These are phyloP conservation scores for Stachybotrys chlorohalonatus DNA, from an alignment of 2,329 filamentous ascomycete species.

Conservation along the genomic window DNA sequence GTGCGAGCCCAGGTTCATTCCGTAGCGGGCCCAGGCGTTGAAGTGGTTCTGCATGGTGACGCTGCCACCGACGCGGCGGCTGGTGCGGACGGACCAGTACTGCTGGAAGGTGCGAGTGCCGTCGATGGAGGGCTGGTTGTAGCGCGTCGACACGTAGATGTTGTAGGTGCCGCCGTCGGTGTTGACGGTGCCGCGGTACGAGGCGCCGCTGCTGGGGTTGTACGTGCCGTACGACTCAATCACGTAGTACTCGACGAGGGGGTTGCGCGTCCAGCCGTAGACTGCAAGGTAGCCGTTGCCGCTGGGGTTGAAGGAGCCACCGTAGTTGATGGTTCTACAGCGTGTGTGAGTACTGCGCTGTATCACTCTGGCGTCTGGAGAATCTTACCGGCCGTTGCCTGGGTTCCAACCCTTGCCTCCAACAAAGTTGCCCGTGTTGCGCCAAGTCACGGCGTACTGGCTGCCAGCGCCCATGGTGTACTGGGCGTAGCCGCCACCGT, in stretches of 20 bases:
- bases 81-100: constrained; percentile 40
- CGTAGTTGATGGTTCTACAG: constrained; percentile 38
- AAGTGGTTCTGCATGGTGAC: constrained; percentile 43
- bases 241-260: constrained; percentile 21
- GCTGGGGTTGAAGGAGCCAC: constrained; percentile 31
- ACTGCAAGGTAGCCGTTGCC: constrained; percentile 39
- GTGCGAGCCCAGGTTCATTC: constrained; percentile 35
- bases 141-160: constrained; percentile 22
- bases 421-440: constrained; percentile 36
- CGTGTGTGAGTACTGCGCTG: not conserved
- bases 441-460: constrained; percentile 40
- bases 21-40: constrained; percentile 37
- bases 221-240: constrained; percentile 33
- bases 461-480: constrained; percentile 47
- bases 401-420: constrained; percentile 42
- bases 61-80: constrained; percentile 38
- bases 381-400: constrained; percentile 20
- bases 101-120: constrained; percentile 40
- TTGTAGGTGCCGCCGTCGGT: constrained; percentile 25
- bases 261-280: constrained; percentile 26
- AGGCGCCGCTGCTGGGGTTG: constrained; percentile 27
- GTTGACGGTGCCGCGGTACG: constrained; percentile 19
- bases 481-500: constrained; percentile 37
- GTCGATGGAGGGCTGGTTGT: constrained; percentile 35
- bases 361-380: constrained; percentile 8